These are phyloP conservation scores for Saccharum spontaneum DNA, from an alignment of 176 grass and related monocot species.

Conservation along the genomic window DNA sequence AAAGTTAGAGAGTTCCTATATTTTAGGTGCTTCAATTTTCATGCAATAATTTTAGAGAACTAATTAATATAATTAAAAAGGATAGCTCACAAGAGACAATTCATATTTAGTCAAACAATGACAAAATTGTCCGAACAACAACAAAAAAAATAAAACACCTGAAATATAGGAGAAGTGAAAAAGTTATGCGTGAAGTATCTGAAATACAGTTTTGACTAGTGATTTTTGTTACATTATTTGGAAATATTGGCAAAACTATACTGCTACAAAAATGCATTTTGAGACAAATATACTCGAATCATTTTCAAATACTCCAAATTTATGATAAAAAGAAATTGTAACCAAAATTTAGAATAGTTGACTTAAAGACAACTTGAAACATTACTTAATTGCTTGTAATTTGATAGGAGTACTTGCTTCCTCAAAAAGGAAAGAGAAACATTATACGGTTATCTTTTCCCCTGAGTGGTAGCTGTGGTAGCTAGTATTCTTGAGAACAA, in stretches of 20 bases:
- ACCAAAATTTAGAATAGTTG: neutral
- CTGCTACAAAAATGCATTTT: neutral
- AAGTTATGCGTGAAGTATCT: neutral
- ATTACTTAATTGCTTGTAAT: neutral
- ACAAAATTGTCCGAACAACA: neutral
- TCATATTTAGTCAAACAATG: neutral
- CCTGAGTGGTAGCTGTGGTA: neutral
- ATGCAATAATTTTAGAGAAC: neutral
- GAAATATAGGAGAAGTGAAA: neutral
- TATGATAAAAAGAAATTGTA: neutral
- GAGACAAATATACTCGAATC: neutral
- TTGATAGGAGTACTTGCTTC: neutral
- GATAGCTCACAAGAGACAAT: neutral
- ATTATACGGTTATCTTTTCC: neutral
- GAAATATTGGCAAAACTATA: neutral
- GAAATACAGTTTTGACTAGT: neutral
- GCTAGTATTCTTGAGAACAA: slow-evolving; percentile 25
- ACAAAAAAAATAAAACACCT: too few species aligned
- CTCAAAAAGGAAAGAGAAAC: neutral
- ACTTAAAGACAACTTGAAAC: neutral
- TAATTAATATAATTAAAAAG: neutral
- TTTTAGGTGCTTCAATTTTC: neutral
- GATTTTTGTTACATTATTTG: neutral
- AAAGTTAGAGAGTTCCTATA: neutral
- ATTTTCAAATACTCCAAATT: neutral